phyloP scores from a whole-genome alignment of 495 filamentous ascomycete genomes.

The Aspergillus ostianus region DNA sequence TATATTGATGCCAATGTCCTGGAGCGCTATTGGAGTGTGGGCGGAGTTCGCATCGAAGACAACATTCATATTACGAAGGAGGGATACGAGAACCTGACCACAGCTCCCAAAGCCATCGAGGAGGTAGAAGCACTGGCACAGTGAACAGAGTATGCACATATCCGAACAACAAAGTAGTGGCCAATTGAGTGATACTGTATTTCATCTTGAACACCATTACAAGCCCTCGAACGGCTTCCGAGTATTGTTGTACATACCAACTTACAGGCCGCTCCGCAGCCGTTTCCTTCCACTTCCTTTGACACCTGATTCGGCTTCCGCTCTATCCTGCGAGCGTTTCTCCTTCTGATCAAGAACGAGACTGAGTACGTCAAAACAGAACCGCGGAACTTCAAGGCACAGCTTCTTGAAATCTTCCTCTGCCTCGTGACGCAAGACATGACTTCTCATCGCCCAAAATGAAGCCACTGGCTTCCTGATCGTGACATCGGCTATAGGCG shows the following conservation, averaged over 20 bases:
- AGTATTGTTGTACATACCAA: not conserved
- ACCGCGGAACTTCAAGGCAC: constrained; percentile 87
- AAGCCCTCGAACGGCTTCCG: not conserved
- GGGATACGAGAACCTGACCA: constrained; percentile 79
- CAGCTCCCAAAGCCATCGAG: constrained; percentile 66
- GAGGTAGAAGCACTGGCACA: constrained; percentile 59
- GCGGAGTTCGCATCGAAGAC: constrained; percentile 77
- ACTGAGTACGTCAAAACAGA: constrained; percentile 84
- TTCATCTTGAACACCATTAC: not conserved
- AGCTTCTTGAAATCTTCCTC: constrained; percentile 76
- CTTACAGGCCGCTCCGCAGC: constrained; percentile 29
- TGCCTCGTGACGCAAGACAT: constrained; percentile 78
- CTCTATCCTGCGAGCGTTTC: constrained; percentile 39
- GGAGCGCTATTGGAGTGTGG: constrained; percentile 84
- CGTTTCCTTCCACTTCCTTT: constrained; percentile 35
- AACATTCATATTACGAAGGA: constrained; percentile 75
- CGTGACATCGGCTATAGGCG: constrained; percentile 60
- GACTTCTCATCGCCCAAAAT: constrained; percentile 82
- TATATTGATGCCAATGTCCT: constrained; percentile 74
- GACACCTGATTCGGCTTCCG: constrained; percentile 28
- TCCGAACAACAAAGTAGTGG: not conserved
- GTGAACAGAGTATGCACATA: not conserved
- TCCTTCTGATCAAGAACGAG: constrained; percentile 66
- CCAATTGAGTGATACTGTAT: not conserved
- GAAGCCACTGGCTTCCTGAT: constrained; percentile 83